Evolutionary conservation across 768 basidiomycete species (phyloP), one percentile per base, ranked within the genome.

Genomic region (Rhodosporidiobolus sp.): DNA sequence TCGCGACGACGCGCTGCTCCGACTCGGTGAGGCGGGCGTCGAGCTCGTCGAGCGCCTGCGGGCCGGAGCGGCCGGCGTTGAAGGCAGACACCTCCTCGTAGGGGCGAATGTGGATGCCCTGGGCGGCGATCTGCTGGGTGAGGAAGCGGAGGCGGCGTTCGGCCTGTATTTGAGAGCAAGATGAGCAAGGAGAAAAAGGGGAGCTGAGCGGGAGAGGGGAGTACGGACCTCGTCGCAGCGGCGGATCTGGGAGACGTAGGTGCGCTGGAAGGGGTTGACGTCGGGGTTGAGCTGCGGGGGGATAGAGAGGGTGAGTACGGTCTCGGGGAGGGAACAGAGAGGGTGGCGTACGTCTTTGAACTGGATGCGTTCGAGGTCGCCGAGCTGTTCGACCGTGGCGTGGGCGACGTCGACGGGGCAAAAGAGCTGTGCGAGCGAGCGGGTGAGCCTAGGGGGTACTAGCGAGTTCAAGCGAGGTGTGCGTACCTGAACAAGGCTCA

Each of bases 391-490:
- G 72, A 97, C 92, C 58, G 95, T 92, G 80, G 97, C 93, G 81
- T 99, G 96, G 38, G 94, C 92, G 72, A 95, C 92, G 85, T 99
- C 96, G 50, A 91, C 90, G 55, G 95, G 96, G 77, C 97, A 90
- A 80, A 93, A 94, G 79, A 99, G 88, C 85, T 97, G 93, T 22
- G 3, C 10, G 35, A 11, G 16, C 11, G 17, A 7, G 4, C n/a
- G 16, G n/a, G 57, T 50, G n/a, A 43, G 34, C 38, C 8, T 12
- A 22, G 48, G 66, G 7, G 30, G 32, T 17, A 10, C 19, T 2
- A 32, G 48, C 8, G 19, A 4, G 38, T 16, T 19, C 11, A 12
- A 34, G 69, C 17, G 30, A 12, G 4, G 34, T 0, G 45, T 20
- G 50, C 60, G 48, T 1, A 74, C 73, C 63, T 75, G 74, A 1